phyloP scores from a whole-genome alignment of 2,329 filamentous ascomycete species.

The Beauveria sp. region DNA sequence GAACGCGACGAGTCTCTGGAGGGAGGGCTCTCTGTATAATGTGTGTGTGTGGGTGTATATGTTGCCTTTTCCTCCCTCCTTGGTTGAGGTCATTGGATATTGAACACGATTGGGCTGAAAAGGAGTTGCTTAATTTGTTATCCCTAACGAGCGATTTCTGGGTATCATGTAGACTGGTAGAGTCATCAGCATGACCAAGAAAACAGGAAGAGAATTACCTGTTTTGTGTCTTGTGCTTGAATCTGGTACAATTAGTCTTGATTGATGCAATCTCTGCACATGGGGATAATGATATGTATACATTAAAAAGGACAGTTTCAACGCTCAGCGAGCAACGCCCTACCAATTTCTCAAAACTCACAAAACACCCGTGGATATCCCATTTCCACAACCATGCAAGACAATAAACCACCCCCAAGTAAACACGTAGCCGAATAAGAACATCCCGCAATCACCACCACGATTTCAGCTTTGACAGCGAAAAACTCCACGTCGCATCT shows the following conservation, averaged over 20 bases:
- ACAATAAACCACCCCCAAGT: neutral
- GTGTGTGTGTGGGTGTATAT: neutral
- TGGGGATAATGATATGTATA: neutral
- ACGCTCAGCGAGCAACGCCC: neutral
- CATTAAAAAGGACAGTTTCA: neutral
- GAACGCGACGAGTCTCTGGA: conserved; percentile 48
- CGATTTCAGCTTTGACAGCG: neutral
- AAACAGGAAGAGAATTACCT: neutral
- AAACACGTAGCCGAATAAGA: neutral
- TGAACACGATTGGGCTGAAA: neutral
- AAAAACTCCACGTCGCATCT: neutral
- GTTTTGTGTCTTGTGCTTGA: neutral
- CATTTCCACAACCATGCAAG: neutral
- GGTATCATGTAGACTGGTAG: neutral
- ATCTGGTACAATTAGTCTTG: too few relatives aligned
- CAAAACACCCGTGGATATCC: neutral
- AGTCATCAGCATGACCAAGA: neutral
- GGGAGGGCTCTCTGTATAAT: conserved; percentile 34
- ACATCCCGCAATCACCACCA: neutral
- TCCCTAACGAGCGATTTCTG: neutral
- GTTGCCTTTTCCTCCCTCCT: neutral
- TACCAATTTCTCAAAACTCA: neutral
- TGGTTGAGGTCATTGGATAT: conserved; percentile 5
- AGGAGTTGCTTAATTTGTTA: neutral
- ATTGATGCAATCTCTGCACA: neutral